Percentiles rank a stretch among this genome's conserved stretches.
Conservation (phyloP, 2,329 filamentous ascomycete genomes). For the Epichloe uncinata region DNA sequence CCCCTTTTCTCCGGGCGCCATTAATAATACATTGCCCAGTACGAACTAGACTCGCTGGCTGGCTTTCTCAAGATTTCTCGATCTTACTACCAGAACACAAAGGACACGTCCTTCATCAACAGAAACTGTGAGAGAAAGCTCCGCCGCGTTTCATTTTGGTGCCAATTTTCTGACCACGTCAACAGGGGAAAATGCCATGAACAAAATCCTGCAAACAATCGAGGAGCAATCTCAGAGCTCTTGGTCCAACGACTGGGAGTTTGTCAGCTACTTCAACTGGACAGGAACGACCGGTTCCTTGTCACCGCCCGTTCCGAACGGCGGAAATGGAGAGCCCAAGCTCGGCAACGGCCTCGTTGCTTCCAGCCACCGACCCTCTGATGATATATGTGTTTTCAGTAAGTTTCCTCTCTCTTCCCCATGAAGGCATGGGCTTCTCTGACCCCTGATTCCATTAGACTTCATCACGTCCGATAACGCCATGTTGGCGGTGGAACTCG, state of each 20-base stretch:
- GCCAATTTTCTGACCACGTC: constrained; percentile 28
- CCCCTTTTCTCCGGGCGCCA: neutral
- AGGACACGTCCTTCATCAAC: constrained; percentile 52
- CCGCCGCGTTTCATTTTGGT: too few species aligned
- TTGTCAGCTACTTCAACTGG: constrained; percentile 18
- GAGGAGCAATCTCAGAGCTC: constrained; percentile 15
- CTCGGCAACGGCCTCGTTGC: constrained; percentile 64
- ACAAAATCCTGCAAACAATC: constrained; percentile 14
- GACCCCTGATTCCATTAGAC: constrained; percentile 15
- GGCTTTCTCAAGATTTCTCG: constrained; percentile 72
- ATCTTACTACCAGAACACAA: constrained; percentile 60
- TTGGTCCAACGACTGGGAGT: constrained; percentile 13
- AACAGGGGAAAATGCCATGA: constrained; percentile 52
- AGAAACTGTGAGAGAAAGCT: constrained; percentile 13
- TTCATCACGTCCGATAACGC: constrained; percentile 32
- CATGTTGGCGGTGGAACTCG: constrained; percentile 38
- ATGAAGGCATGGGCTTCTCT: neutral
- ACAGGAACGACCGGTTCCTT: constrained; percentile 14
- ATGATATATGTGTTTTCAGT: constrained; percentile 63
- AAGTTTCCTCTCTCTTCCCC: neutral
- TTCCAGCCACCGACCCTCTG: constrained; percentile 70
- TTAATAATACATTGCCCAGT: constrained; percentile 30
- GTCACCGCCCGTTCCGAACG: constrained; percentile 39
- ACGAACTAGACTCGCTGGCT: constrained; percentile 79
- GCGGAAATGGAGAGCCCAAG: constrained; percentile 65